Base-by-base conservation (phyloP, 2,329 filamentous ascomycete species). In the Cladosporium sp. region DNA sequence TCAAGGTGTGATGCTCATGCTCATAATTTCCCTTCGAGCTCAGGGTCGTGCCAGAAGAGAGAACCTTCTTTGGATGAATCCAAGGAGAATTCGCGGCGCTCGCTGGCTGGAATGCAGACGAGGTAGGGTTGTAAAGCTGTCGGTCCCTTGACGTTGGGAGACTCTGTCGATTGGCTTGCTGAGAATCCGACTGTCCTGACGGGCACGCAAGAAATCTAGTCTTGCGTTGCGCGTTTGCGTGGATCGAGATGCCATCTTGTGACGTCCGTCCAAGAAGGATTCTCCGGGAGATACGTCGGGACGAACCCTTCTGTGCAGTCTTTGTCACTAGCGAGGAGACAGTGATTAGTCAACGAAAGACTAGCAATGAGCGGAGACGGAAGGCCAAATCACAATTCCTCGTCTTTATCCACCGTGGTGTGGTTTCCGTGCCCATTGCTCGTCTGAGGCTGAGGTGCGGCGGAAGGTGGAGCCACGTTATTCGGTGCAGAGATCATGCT, bases 341-440 rank as follows among this genome's bases (percentile, higher is more conserved):
- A 22, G 11, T 16, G 28, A 46, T 35, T 46, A 18, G 31, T 14
- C 14, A 35, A 37, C 3, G 4, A 13, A 37, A 19, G 22, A 28
- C 22, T 3, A 28, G 22, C 22, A 7, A 5, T 28, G 22, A 7
- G 22, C 7, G 13, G 9, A 49, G 19, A 10, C 32, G 37, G 34
- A 13, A 40, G 4, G 8, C 11, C 16, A 35, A 41, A 53, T 72
- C 69, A 75, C 66, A 75, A 64, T 58, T 75, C 72, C 45, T 75
- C 72, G 32, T 75, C 72, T 35, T 71, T 68, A 40, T 72, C 70
- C 62, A 69, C 68, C 58, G 56, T 57, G 14, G 49, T 55, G 41
- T 61, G 48, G 40, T 38, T 53, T 54, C 44, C 28, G 11, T 63
- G 57, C 11, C 55, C 57, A 10, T 58, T 59, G 11, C 53, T 43